Evolutionary conservation across 2,329 filamentous ascomycete species (phyloP), one percentile per base, ranked within the genome.

Genomic region (Colletotrichum sp.): DNA sequence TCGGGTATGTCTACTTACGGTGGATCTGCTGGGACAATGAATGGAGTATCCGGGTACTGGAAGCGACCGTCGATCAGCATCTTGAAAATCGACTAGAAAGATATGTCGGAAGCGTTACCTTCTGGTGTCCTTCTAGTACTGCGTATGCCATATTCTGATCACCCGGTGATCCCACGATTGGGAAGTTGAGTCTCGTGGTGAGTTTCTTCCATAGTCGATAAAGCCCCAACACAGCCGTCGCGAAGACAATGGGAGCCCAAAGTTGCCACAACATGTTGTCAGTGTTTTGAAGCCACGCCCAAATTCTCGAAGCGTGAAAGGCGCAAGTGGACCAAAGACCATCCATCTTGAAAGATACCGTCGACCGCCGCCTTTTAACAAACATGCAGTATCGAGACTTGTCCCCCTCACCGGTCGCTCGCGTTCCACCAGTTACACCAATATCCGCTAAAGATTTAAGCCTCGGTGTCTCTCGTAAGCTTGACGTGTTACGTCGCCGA

Each of bases 31-130:
- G 73, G 69, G 7, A 73, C 39, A 15, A 76, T 71, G 57, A 76
- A 76, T 6, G 73, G 69, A 4, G 73, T 63, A 5, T 76, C 70
- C 12, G 69, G 69, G n/a, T 73, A 73, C 73, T 76, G 3, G 5
- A 21, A 8, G 5, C 32, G 8, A 13, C 16, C 10, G 30, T 12
- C 6, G 9, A 32, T 49, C 13, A 28, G 16, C 36, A 9, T 9
- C 6, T 4, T 18, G 32, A 24, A 21, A 18, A 10, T 18, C 24
- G 32, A 15, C 9, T 4, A 24, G 3, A 7, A 55, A 13, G 15
- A 24, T 7, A 13, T 12, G 10, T 4, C 12, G 15, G 6, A 9
- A 18, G 18, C 10, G 3, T 28, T 28, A 73, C 73, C 69, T 76
- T 72, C 9, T 64, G 30, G 21, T 76, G 18, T 6, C 73, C 73